Conservation (phyloP, 805 yeast genomes). For the Cyberlindnera mississippiensis region DNA sequence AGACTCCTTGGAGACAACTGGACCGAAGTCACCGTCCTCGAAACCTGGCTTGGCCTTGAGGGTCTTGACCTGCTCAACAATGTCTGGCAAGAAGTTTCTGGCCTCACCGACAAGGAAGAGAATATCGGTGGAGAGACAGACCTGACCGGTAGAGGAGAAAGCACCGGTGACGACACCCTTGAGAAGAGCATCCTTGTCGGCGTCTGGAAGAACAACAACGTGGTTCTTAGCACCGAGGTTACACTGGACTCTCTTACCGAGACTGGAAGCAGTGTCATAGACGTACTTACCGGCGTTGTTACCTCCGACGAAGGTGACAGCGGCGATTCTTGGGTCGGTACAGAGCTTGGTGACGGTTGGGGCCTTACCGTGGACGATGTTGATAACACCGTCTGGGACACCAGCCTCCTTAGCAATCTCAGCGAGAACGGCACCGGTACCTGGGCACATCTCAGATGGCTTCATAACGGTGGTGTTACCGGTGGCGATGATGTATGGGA, state of each 20-base stretch:
- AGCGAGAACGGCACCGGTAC: conserved; percentile 70
- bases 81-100: conserved; percentile 58
- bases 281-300: conserved; percentile 76
- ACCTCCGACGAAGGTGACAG: conserved; percentile 76
- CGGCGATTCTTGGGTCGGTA: conserved; percentile 72
- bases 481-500: conserved; percentile 57
- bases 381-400: conserved; percentile 68
- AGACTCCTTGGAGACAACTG: conserved; percentile 61
- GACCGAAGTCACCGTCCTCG: conserved; percentile 63
- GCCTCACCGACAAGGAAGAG: conserved; percentile 67
- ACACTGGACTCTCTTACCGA: conserved; percentile 74
- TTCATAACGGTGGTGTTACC: conserved; percentile 73
- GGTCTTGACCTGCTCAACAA: conserved; percentile 51
- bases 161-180: conserved; percentile 72
- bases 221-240: conserved; percentile 81
- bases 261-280: conserved; percentile 57
- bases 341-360: conserved; percentile 66
- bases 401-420: conserved; percentile 73
- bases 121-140: conserved; percentile 77
- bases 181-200: conserved; percentile 57
- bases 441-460: conserved; percentile 76
- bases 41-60: conserved; percentile 67
- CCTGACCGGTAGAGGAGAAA: conserved; percentile 82
- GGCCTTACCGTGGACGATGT: conserved; percentile 70
- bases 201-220: conserved; percentile 68